Evolutionary conservation across 2,329 filamentous ascomycete species (phyloP).

Genomic region (Penicillium olsonii): DNA sequence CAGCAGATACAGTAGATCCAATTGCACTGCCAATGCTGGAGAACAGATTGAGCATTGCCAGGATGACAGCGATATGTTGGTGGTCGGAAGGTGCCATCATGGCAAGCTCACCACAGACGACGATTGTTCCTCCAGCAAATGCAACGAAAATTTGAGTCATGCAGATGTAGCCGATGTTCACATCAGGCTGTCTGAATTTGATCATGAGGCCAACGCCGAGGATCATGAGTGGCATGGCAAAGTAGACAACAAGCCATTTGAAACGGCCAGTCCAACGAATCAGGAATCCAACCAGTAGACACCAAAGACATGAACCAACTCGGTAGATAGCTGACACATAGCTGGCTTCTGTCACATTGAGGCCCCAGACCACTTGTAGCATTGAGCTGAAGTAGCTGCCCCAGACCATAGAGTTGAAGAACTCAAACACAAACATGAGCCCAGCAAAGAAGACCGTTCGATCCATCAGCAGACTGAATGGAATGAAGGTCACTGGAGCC

Average conservation of each 20-base stretch:
- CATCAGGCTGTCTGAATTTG: conserved; percentile 21
- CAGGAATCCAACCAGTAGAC: conserved; percentile 14
- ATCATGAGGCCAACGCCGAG: conserved; percentile 23
- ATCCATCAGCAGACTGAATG: conserved; percentile 20
- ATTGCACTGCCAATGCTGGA: conserved; percentile 16
- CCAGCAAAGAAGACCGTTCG: conserved; percentile 16
- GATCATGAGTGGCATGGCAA: conserved; percentile 18
- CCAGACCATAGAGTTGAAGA: conserved; percentile 19
- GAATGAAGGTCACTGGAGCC: conserved; percentile 23
- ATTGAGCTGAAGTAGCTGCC: conserved; percentile 19
- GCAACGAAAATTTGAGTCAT: conserved; percentile 24
- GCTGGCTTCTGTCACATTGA: conserved; percentile 12
- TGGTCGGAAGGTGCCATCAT: conserved; percentile 21
- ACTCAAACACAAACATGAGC: conserved; percentile 7
- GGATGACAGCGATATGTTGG: conserved; percentile 16
- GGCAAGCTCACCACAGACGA: conserved; percentile 18
- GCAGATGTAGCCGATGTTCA: conserved; percentile 15
- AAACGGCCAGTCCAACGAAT: conserved; percentile 20
- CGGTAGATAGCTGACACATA: conserved; percentile 23
- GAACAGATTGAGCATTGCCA: conserved; percentile 18
- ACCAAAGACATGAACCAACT: conserved; percentile 20
- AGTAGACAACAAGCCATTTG: conserved; percentile 15
- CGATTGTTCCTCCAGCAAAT: conserved; percentile 16
- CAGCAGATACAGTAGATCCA: conserved; percentile 20
- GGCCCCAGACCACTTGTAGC: conserved; percentile 17